phyloP scores from a whole-genome alignment of 140 eudicot genomes.

The Artemisia princeps region DNA sequence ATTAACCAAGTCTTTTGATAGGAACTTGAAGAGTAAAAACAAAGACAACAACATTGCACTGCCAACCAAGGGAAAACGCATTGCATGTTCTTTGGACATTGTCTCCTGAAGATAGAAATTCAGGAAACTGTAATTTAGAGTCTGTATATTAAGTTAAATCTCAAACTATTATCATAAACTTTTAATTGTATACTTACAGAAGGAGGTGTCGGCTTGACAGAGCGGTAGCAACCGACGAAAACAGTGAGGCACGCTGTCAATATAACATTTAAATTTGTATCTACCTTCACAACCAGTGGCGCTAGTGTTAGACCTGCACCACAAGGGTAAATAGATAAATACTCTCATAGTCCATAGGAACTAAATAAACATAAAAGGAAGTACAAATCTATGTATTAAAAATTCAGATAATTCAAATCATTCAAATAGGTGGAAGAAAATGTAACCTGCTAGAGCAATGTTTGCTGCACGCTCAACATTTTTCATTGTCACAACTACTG shows the following conservation, averaged over 20 bases:
- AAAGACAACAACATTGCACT: slow-evolving; percentile 88
- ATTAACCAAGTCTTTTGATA: slow-evolving; percentile 87
- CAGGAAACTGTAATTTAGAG: slow-evolving; percentile 8
- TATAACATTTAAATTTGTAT: slow-evolving; percentile 81
- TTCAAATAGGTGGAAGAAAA: background rate
- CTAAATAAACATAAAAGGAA: slow-evolving; percentile 6
- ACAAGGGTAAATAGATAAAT: slow-evolving; percentile 14
- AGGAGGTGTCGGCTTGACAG: slow-evolving; percentile 90
- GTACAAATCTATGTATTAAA: background rate
- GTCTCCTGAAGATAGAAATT: slow-evolving; percentile 12
- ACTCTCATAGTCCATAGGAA: background rate
- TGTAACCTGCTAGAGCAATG: slow-evolving; percentile 70
- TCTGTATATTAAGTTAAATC: background rate
- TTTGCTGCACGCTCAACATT: slow-evolving; percentile 70
- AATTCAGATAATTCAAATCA: background rate
- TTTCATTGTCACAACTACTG: slow-evolving; percentile 44
- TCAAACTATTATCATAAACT: background rate
- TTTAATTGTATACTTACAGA: slow-evolving; percentile 47
- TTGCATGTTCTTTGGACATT: slow-evolving; percentile 54
- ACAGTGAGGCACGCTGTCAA: slow-evolving; percentile 90
- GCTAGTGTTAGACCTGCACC: slow-evolving; percentile 71
- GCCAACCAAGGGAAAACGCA: slow-evolving; percentile 95
- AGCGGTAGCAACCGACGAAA: slow-evolving; percentile 83
- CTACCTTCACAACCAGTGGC: slow-evolving; percentile 77
- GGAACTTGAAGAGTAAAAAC: slow-evolving; percentile 80